Base-by-base conservation (phyloP, 2,329 filamentous ascomycete genomes). In the Fusarium sp. region DNA sequence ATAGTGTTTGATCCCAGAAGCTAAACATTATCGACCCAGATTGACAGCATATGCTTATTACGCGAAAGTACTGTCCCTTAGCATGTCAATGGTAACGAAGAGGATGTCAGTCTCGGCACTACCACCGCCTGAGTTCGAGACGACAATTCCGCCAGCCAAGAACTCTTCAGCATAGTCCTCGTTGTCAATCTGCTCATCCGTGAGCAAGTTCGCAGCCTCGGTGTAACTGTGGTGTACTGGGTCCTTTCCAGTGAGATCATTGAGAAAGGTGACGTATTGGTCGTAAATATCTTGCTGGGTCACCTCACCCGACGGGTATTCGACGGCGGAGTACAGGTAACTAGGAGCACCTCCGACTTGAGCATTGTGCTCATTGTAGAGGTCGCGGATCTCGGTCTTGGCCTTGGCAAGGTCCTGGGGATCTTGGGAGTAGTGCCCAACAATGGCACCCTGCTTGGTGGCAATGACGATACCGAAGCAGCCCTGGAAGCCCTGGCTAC, bases 391-490 rank as follows among this genome's bases (percentile, higher is more conserved):
- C 10, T n/a, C n/a, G 13, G 20, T 4, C 14, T 52, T 56, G n/a
- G 46, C 47, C 1, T n/a, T 10, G 5, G 52, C 27, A 3, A 56
- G 13, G 14, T 22, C 7, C 6, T n/a, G 11, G 14, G 25, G 17
- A 8, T 52, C 22, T 19, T 41, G 47, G 2, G 40, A 25, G 14
- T 56, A 56, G 17, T 56, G 53, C 3, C 46, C 53, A 7, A 56
- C 35, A 25, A 56, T 33, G 27, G 47, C 27, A 27, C 35, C 53
- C n/a, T 56, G 53, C 47, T 41, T 56, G 13, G 53, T 56, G 2
- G 35, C 53, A 13, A 56, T 27, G 17, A 56, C 39, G 14, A 56
- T 27, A 27, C 53, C 53, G 17, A 56, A 52, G n/a, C 53, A 56
- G 20, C 53, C 53, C 23, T 27, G 20, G 11, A 56, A 56, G 2